Evolutionary conservation across 179 eudicot genomes (phyloP).

Genomic region (Nepenthes alata): DNA sequence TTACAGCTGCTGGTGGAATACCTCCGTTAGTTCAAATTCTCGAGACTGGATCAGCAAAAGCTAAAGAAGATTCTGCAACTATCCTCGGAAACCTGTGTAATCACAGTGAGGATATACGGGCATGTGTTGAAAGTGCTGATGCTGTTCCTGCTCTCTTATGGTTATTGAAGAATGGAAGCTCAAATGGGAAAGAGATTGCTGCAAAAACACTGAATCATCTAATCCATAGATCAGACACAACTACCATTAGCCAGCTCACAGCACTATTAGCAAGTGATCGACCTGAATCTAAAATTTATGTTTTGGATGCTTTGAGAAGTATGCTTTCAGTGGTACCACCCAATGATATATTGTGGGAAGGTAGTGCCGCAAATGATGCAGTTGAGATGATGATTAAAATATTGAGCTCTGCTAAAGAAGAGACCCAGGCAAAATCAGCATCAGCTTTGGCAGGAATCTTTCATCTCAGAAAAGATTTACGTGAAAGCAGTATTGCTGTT

Average conservation of each 20-base stretch:
- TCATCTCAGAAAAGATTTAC: conserved; percentile 74
- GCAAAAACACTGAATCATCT: conserved; percentile 89
- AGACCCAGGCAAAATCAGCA: conserved; percentile 87
- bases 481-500: conserved; percentile 69
- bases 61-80: conserved; percentile 91
- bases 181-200: conserved; percentile 91
- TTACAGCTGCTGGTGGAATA: conserved; percentile 99
- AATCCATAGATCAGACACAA: conserved; percentile 91
- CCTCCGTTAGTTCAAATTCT: conserved; percentile 98
- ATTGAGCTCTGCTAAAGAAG: conserved; percentile 67
- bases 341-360: conserved; percentile 73
- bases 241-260: conserved; percentile 93
- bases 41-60: conserved; percentile 93
- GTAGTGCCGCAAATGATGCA: conserved; percentile 96
- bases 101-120: conserved; percentile 98
- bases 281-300: conserved; percentile 88
- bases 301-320: conserved; percentile 81
- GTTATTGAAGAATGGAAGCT: conserved; percentile 91
- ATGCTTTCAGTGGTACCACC: conserved; percentile 81
- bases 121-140: conserved; percentile 99
- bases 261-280: conserved; percentile 84
- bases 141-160: conserved; percentile 99
- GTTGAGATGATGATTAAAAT: conserved; percentile 78
- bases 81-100: conserved; percentile 94
- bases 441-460: conserved; percentile 84